A percentile compares a stretch with the other conserved stretches of the same genome.
Conservation (phyloP, 1,284 basidiomycete species). For the Phlebopus sp. region DNA sequence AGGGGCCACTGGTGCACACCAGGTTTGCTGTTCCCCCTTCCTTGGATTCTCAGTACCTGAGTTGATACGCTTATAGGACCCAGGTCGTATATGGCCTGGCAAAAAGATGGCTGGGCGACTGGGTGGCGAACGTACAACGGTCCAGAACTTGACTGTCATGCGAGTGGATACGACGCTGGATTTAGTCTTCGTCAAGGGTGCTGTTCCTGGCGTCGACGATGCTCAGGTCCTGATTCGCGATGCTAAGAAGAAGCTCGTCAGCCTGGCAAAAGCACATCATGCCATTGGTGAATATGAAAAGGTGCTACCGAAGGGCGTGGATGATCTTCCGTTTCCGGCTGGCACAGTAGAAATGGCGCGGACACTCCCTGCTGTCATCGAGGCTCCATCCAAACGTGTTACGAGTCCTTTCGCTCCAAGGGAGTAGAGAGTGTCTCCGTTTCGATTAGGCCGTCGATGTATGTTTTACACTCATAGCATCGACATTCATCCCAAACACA, state of each 20-base stretch:
- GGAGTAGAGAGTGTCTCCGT: constrained; percentile 45
- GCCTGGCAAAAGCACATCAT: constrained; percentile 60
- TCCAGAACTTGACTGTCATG: constrained; percentile 88
- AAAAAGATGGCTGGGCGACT: constrained; percentile 98
- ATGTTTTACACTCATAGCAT: too few relatives aligned
- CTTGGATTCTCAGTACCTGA: constrained; percentile 6
- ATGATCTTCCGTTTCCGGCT: constrained; percentile 88
- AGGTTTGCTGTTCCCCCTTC: constrained; percentile 50
- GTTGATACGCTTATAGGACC: constrained; percentile 59
- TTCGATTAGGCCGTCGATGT: background rate
- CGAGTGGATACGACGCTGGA: constrained; percentile 86
- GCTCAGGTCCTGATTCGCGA: constrained; percentile 76
- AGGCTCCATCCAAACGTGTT: constrained; percentile 63
- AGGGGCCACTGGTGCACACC: constrained; percentile 94
- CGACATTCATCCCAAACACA: too few relatives aligned
- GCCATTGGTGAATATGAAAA: constrained; percentile 78
- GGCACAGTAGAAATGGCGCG: constrained; percentile 80
- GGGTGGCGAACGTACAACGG: constrained; percentile 81
- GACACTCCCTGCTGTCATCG: constrained; percentile 59
- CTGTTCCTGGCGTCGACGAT: constrained; percentile 73
- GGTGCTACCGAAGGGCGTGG: constrained; percentile 80
- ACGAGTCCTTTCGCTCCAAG: constrained; percentile 74
- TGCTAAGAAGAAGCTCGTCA: constrained; percentile 80
- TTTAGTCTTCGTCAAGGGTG: constrained; percentile 82
- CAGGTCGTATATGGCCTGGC: constrained; percentile 91